Percentiles rank a stretch among this genome's conserved stretches.
Evolutionary conservation across 345 rosid species (phyloP).

Genomic region (Citrus hindsii): DNA sequence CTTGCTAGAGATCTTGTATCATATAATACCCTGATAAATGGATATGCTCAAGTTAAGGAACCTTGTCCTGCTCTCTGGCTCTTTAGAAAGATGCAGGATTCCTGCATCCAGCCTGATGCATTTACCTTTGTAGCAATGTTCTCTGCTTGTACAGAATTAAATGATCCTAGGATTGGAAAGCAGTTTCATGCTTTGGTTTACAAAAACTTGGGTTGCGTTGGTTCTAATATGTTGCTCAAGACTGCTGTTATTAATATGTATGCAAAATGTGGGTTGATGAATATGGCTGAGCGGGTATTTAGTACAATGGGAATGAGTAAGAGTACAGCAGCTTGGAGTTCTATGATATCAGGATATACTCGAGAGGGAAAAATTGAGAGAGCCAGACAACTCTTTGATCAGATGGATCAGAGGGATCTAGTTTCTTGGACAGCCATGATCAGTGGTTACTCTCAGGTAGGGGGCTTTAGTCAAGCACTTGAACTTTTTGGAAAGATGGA

Average conservation of each 20-base stretch:
- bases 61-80: conserved; percentile 15
- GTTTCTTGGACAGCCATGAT: conserved; percentile 65
- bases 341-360: conserved; percentile 44
- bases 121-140: conserved; percentile 40
- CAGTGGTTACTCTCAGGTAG: conserved; percentile 52
- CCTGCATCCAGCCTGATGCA: conserved; percentile 28
- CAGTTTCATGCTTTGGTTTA: conserved; percentile 31
- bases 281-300: conserved; percentile 28
- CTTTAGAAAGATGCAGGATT: conserved; percentile 22
- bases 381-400: conserved; percentile 42
- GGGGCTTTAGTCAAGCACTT: conserved; percentile 39
- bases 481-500: conserved; percentile 44
- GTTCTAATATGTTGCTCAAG: conserved; percentile 24
- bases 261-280: conserved; percentile 37
- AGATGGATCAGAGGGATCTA: conserved; percentile 43
- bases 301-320: conserved; percentile 4
- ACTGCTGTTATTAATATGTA: conserved; percentile 30
- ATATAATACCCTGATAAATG: conserved; percentile 38
- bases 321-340: conserved; percentile 32
- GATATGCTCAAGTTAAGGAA: conserved; percentile 16
- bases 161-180: conserved; percentile 26
- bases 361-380: conserved; percentile 34
- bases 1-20: conserved; percentile 37
- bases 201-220: conserved; percentile 20
- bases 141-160: conserved; percentile 24